These are phyloP conservation scores for Beauveria sp. DNA, from an alignment of 2,329 filamentous ascomycete genomes.

Conservation along the genomic window DNA sequence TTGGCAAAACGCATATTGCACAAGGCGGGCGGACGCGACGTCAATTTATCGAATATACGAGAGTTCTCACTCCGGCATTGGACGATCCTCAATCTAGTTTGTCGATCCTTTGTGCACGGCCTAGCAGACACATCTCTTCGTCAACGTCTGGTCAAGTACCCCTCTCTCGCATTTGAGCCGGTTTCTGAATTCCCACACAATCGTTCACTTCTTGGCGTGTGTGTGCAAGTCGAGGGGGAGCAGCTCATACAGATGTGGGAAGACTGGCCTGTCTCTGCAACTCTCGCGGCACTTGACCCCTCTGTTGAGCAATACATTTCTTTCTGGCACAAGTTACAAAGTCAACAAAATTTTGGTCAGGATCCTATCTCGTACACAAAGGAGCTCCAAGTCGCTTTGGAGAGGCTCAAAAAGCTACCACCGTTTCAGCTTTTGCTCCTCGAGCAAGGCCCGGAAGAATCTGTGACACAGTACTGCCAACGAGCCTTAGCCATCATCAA, in stretches of 20 bases:
- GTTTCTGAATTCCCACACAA: conserved; percentile 21
- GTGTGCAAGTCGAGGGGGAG: conserved; percentile 50
- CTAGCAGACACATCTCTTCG: conserved; percentile 40
- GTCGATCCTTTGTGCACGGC: conserved; percentile 46
- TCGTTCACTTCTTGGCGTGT: conserved; percentile 46
- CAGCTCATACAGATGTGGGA: conserved; percentile 41
- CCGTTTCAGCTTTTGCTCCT: conserved; percentile 46
- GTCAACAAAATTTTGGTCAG: conserved; percentile 29
- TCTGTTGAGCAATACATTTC: conserved; percentile 30
- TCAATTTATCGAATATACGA: conserved; percentile 37
- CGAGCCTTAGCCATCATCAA: conserved; percentile 28
- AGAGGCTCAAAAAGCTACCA: conserved; percentile 42
- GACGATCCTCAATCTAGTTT: conserved; percentile 42
- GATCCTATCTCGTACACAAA: conserved; percentile 45
- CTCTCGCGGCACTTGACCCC: conserved; percentile 14
- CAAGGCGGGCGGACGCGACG: conserved; percentile 41
- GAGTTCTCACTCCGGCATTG: conserved; percentile 38
- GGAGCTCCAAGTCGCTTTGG: conserved; percentile 40
- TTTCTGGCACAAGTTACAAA: conserved; percentile 39
- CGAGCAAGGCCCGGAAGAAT: conserved; percentile 46
- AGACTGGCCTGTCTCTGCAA: conserved; percentile 13
- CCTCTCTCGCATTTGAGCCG: conserved; percentile 36
- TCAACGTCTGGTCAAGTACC: conserved; percentile 34
- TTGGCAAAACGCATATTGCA: conserved; percentile 42
- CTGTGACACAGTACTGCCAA: conserved; percentile 39